Evolutionary conservation across 768 basidiomycete genomes (phyloP).

Genomic region (Rhodotorula kratochvilovae): DNA sequence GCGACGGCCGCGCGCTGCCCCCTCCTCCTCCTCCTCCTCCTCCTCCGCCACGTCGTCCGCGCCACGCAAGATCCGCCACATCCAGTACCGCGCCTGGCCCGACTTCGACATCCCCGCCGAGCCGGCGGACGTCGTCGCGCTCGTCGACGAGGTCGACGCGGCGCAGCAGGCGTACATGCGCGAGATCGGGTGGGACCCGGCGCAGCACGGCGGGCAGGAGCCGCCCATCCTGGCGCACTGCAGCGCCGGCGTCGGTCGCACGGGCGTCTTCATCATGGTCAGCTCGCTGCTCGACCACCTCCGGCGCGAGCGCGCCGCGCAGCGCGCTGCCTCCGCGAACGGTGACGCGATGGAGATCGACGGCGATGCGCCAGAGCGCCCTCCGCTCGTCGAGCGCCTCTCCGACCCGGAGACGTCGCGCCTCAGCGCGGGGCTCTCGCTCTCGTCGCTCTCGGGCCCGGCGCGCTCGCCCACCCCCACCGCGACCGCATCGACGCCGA

Average conservation of each 20-base stretch:
- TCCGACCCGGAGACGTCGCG: conserved; percentile 25
- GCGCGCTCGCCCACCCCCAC: neutral
- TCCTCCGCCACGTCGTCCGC: neutral
- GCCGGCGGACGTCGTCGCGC: conserved; percentile 65
- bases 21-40: neutral
- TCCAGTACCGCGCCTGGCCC: conserved; percentile 93
- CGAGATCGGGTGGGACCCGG: conserved; percentile 32
- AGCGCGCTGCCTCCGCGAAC: neutral
- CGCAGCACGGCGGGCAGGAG: conserved; percentile 19
- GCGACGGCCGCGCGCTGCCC: conserved; percentile 50
- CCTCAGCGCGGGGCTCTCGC: conserved; percentile 19
- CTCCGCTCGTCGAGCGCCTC: neutral
- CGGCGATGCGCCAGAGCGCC: neutral
- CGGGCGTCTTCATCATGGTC: conserved; percentile 86
- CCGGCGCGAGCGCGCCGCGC: conserved; percentile 52
- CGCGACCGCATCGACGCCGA: neutral
- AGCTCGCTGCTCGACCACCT: conserved; percentile 64
- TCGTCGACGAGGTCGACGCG: conserved; percentile 67
- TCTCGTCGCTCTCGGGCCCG: conserved; percentile 17
- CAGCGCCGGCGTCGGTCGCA: conserved; percentile 90
- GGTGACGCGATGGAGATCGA: conserved; percentile 29
- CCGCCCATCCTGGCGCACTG: conserved; percentile 74
- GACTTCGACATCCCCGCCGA: conserved; percentile 92
- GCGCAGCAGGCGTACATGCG: conserved; percentile 34
- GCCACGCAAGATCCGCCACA: conserved; percentile 59